Evolutionary conservation across 345 rosid genomes (phyloP).

Genomic region (Eutrema yunnanense): DNA sequence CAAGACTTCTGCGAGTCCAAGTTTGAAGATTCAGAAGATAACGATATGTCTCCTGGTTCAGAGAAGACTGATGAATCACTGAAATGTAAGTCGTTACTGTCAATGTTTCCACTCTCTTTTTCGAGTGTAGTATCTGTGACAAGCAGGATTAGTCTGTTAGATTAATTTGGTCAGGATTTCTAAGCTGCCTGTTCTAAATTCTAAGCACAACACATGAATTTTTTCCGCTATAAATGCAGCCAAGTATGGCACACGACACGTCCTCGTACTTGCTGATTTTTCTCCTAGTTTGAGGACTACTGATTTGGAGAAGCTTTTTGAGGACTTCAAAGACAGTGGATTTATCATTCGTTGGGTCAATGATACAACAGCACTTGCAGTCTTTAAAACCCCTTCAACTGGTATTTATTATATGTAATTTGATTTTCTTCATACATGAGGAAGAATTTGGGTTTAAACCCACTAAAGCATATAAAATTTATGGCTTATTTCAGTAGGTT

Average conservation of each 20-base stretch:
- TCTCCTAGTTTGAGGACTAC: conserved; percentile 68
- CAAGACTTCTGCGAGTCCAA: conserved; percentile 21
- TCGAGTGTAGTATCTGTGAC: background rate
- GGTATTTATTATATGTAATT: conserved; percentile 36
- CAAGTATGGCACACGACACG: conserved; percentile 73
- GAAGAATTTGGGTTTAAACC: background rate
- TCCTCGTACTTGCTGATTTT: conserved; percentile 73
- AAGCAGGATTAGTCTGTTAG: background rate
- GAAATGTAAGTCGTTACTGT: conserved; percentile 38
- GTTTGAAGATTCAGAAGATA: conserved; percentile 40
- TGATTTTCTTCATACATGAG: background rate
- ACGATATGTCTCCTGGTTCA: conserved; percentile 24
- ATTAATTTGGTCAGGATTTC: background rate
- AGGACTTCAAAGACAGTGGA: conserved; percentile 50
- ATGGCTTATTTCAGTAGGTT: background rate
- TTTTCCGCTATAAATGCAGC: conserved; percentile 40
- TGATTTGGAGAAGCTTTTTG: conserved; percentile 74
- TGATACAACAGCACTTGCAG: conserved; percentile 88
- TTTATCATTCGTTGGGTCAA: conserved; percentile 83
- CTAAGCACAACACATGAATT: background rate
- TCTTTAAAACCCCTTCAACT: conserved; percentile 60
- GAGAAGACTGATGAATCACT: conserved; percentile 36
- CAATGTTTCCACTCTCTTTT: background rate
- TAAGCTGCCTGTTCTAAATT: background rate
- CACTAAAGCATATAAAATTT: background rate